Evolutionary conservation across 805 yeast species (phyloP).

Genomic region (Ogataea degrootiae): DNA sequence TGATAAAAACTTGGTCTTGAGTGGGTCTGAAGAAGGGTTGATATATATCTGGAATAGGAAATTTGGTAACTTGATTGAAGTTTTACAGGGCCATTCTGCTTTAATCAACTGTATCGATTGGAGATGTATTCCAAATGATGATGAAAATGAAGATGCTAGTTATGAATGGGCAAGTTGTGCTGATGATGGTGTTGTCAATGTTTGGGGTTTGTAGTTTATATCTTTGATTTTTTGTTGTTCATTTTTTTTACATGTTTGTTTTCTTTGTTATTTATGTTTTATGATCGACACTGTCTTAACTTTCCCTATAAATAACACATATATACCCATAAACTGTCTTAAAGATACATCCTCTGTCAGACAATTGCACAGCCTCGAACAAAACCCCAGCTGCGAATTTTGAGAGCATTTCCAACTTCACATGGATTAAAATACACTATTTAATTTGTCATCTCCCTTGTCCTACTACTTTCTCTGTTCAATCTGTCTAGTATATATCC

Average conservation of each 20-base stretch:
- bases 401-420: no score
- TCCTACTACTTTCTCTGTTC: no score
- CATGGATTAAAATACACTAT: no score
- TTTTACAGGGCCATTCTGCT: conserved; percentile 58
- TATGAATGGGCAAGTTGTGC: conserved; percentile 70
- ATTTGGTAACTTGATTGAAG: conserved; percentile 60
- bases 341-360: no score
- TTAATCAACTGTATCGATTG: conserved; percentile 78
- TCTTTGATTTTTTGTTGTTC: background rate
- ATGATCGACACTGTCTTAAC: no score
- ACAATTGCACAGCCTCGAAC: no score
- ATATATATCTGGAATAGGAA: conserved; percentile 74
- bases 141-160: conserved; percentile 23
- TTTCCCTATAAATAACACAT: no score
- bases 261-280: background rate
- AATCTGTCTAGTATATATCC: no score
- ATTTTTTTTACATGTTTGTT: background rate
- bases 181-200: conserved; percentile 67
- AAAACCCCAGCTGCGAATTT: no score
- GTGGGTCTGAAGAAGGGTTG: conserved; percentile 80
- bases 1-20: conserved; percentile 62
- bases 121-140: conserved; percentile 33
- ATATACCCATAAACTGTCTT: no score
- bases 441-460: no score
- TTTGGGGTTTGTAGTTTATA: conserved; percentile 40